A percentile compares a stretch with the other conserved stretches of the same genome.
These are phyloP conservation scores for Sporothrix brasiliensis DNA, from an alignment of 2,329 filamentous ascomycete genomes.

Conservation along the genomic window DNA sequence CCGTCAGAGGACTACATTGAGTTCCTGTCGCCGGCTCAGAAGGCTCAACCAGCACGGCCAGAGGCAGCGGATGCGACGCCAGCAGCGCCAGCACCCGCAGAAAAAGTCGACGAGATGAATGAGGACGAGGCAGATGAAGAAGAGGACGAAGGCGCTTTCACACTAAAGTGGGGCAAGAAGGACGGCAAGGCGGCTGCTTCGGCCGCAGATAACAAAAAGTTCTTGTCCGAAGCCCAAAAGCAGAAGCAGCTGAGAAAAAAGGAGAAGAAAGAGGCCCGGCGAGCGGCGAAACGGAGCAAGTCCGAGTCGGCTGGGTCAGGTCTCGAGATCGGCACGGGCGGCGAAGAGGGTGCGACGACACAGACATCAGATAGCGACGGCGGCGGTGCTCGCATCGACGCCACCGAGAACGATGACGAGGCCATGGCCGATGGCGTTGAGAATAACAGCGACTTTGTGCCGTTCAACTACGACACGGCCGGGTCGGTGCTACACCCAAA, in stretches of 20 bases:
- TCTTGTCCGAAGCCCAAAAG: slow-evolving; percentile 22
- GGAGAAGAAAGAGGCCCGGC: slow-evolving; percentile 33
- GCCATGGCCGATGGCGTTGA: slow-evolving; percentile 35
- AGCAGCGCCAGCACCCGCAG: background rate
- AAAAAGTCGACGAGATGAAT: slow-evolving; percentile 36
- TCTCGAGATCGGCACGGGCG: slow-evolving; percentile 37
- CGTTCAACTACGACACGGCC: slow-evolving; percentile 46
- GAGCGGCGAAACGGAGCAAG: slow-evolving; percentile 41
- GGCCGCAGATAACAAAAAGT: background rate
- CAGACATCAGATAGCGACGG: slow-evolving; percentile 42
- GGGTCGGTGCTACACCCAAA: slow-evolving; percentile 42
- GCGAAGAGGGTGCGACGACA: slow-evolving; percentile 34
- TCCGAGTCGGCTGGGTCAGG: slow-evolving; percentile 38
- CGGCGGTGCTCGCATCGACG: slow-evolving; percentile 48
- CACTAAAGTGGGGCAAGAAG: slow-evolving; percentile 34
- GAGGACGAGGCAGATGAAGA: slow-evolving; percentile 40
- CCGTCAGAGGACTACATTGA: slow-evolving; percentile 33
- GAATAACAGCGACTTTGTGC: slow-evolving; percentile 39
- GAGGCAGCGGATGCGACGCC: background rate
- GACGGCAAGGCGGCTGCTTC: background rate
- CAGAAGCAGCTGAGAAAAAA: slow-evolving; percentile 33
- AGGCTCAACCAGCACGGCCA: background rate
- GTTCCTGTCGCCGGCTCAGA: slow-evolving; percentile 27
- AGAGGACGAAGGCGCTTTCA: slow-evolving; percentile 29
- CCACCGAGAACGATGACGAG: slow-evolving; percentile 32